Conservation (phyloP, 768 basidiomycete genomes). For the Rossbeevera mucosa region DNA sequence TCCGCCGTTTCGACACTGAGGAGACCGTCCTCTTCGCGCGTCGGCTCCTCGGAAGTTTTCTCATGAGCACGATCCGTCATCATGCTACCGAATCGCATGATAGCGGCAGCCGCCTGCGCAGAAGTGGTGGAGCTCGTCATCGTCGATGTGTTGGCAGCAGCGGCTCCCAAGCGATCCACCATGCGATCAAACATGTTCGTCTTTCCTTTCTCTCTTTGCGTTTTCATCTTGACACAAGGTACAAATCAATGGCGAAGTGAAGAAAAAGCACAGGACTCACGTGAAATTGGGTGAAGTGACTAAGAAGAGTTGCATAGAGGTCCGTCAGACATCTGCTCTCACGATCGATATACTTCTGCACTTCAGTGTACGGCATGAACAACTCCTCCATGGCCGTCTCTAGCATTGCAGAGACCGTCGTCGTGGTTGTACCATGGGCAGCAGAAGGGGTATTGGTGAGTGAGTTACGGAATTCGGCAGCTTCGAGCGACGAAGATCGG, state of each 20-base stretch:
- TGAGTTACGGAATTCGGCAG: conserved; percentile 55
- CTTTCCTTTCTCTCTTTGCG: conserved; percentile 56
- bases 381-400: conserved; percentile 95
- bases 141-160: conserved; percentile 60
- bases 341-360: conserved; percentile 83
- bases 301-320: conserved; percentile 69
- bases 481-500: conserved; percentile 58
- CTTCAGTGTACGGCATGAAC: conserved; percentile 91
- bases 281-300: conserved; percentile 82
- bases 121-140: conserved; percentile 63
- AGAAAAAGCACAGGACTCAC: conserved; percentile 38
- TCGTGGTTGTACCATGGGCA: conserved; percentile 38
- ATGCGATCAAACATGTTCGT: conserved; percentile 85
- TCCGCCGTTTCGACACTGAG: conserved; percentile 75
- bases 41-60: conserved; percentile 58
- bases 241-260: conserved; percentile 4
- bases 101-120: conserved; percentile 80
- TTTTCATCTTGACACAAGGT: conserved; percentile 42
- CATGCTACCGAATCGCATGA: conserved; percentile 89
- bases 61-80: conserved; percentile 49
- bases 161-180: conserved; percentile 77
- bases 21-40: conserved; percentile 77
- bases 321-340: conserved; percentile 81
- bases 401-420: conserved; percentile 75
- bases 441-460: conserved; percentile 41